Conservation (phyloP, 192 early-diverging fungal genomes). For the Coemansia sp. region DNA sequence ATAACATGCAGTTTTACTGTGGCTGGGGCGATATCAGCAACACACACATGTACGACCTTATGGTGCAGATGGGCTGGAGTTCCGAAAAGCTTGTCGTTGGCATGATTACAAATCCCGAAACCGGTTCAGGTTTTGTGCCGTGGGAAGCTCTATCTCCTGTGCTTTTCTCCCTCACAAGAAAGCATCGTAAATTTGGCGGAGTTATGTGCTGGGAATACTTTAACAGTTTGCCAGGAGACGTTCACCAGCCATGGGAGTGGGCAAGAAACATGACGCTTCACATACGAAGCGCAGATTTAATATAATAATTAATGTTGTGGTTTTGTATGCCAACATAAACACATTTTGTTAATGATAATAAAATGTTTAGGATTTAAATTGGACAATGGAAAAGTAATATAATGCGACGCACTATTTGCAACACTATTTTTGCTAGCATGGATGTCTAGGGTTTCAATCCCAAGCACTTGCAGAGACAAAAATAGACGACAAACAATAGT, state of each 20-base stretch:
- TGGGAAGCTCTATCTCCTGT: slow-evolving; percentile 8
- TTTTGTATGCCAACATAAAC: background rate
- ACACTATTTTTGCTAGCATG: background rate
- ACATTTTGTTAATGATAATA: too few relatives aligned
- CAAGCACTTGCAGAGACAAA: too few relatives aligned
- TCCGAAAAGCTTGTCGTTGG: slow-evolving; percentile 13
- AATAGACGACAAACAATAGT: too few relatives aligned
- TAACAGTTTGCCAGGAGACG: slow-evolving; percentile 13
- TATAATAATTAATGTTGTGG: background rate
- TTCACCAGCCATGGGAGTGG: slow-evolving; percentile 15
- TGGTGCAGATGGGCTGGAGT: slow-evolving; percentile 17
- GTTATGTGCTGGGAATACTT: slow-evolving; percentile 24
- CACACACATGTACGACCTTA: slow-evolving; percentile 16
- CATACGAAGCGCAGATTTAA: background rate
- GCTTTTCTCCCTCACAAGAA: background rate
- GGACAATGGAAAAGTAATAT: background rate
- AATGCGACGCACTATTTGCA: background rate
- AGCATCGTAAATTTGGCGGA: slow-evolving; percentile 11
- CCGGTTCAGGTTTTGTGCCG: slow-evolving; percentile 12
- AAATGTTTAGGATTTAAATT: too few relatives aligned
- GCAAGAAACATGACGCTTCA: slow-evolving; percentile 13
- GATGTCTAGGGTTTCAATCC: too few relatives aligned
- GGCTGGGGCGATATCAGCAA: slow-evolving; percentile 20
- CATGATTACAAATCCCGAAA: slow-evolving; percentile 15
- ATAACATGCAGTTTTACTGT: slow-evolving; percentile 18